Evolutionary conservation across 1,284 basidiomycete genomes (phyloP), one percentile per base, ranked within the genome.

Genomic region (Golubevia pallescens): DNA sequence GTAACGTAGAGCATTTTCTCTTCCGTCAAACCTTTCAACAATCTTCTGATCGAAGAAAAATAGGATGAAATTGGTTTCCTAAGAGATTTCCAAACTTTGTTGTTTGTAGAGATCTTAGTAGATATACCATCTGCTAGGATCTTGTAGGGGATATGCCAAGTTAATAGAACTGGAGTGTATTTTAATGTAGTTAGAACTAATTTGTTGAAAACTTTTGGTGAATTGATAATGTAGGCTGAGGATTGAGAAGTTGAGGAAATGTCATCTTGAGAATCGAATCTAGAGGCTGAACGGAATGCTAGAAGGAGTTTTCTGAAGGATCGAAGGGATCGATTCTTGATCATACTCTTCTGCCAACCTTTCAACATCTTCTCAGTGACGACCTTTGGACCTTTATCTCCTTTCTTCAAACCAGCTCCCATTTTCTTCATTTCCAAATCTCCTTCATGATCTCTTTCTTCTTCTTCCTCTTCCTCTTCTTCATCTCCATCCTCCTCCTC

Each of bases 121-220:
- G n/a, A n/a, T n/a, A n/a, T n/a, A n/a, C n/a, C n/a, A n/a, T n/a
- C n/a, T 0, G 91, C 83, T 10, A 93, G 88, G 2, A 90, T 91
- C 87, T 94, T 95, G 87, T 91, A 93, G 0, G 96, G 95, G 52
- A 93, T 89, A 81, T 97, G 95, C 78, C 95, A 91, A 65, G 90
- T 89, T 10, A 99, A 89, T 1, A 98, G 90, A 42, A 98, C 89
- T 0, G 96, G 96, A 0, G 94, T 95, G 87, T 94, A 99, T 82
- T 91, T 91, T 60, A 99, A 88, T 0, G 94, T 88, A 1, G 95
- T 97, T 13, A 91, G 90, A 38, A 99, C 89, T 20, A 99, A 89
- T 87, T 97, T 97, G 88, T 92, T 93, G 88, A 96, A 99, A 42
- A 84, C 80, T 48, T 69, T 87, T 0, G 93, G 89, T 75, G 88